phyloP scores from a whole-genome alignment of 2,329 filamentous ascomycete genomes.

The Eutypella sp. region DNA sequence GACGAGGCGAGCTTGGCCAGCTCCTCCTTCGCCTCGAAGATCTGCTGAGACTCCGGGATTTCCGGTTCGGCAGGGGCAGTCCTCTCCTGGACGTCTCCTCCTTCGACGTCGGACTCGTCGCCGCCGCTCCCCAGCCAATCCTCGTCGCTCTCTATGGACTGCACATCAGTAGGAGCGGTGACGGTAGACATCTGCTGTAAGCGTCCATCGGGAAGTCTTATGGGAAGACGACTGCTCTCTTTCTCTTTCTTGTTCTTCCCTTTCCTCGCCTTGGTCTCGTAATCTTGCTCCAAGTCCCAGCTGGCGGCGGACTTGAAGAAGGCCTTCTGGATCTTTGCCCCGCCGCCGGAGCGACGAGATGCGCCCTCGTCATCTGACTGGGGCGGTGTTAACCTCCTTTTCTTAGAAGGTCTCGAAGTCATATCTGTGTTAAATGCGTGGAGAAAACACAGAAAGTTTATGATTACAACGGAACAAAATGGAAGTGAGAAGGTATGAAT shows the following conservation, averaged over 20 bases:
- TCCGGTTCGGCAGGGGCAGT: conserved; percentile 51
- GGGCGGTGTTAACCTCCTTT: conserved; percentile 53
- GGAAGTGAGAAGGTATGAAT: background rate
- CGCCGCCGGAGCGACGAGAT: conserved; percentile 24
- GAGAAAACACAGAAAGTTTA: too few relatives aligned
- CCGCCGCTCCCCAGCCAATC: conserved; percentile 60
- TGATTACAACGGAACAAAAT: background rate
- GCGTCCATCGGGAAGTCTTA: conserved; percentile 76
- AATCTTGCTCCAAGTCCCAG: conserved; percentile 91
- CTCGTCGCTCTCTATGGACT: conserved; percentile 52
- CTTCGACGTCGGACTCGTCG: conserved; percentile 45
- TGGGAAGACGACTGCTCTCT: conserved; percentile 72
- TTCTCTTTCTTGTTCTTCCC: conserved; percentile 65
- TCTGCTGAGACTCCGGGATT: conserved; percentile 71
- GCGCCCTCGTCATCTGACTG: conserved; percentile 40
- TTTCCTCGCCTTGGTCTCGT: conserved; percentile 76
- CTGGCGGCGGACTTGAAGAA: conserved; percentile 71
- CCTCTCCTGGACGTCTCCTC: conserved; percentile 35
- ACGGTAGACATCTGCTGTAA: conserved; percentile 55
- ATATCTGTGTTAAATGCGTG: too few relatives aligned
- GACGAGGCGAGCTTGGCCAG: conserved; percentile 74
- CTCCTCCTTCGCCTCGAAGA: conserved; percentile 85
- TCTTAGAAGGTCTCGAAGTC: conserved; percentile 47
- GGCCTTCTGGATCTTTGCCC: conserved; percentile 46
- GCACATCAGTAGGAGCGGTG: conserved; percentile 57